Percentiles rank a stretch among this genome's conserved stretches.
Evolutionary conservation across 2,329 filamentous ascomycete genomes (phyloP).

Genomic region (Hansfordia pulvinata): DNA sequence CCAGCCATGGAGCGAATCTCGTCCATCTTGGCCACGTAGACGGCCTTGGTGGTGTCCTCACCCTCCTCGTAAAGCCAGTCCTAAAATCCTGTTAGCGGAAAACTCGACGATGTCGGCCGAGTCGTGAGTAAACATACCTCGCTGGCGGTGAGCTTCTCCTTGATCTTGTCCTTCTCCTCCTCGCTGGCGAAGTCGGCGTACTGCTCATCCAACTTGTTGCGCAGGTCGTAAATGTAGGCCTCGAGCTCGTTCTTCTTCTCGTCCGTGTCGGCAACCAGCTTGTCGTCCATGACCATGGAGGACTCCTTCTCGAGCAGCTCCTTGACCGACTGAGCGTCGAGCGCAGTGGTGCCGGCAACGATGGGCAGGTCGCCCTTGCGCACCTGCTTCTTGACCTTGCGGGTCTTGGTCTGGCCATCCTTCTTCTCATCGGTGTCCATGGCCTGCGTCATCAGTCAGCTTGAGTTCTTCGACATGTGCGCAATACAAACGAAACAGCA

Average conservation of each 20-base stretch:
- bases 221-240: constrained; percentile 91
- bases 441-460: constrained; percentile 23
- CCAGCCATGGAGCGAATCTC: constrained; percentile 86
- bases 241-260: constrained; percentile 99
- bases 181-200: constrained; percentile 83
- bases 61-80: constrained; percentile 98
- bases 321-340: constrained; percentile 57
- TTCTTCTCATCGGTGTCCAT: constrained; percentile 74
- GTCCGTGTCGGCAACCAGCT: constrained; percentile 93
- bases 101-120: constrained; percentile 8
- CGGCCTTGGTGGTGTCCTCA: constrained; percentile 83
- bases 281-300: constrained; percentile 93
- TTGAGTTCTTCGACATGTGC: no score
- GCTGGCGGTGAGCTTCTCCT: constrained; percentile 65
- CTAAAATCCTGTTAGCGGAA: constrained; percentile 30
- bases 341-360: constrained; percentile 65
- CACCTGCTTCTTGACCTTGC: constrained; percentile 99
- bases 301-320: constrained; percentile 69
- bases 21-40: constrained; percentile 90
- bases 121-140: constrained; percentile 52
- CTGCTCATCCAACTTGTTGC: constrained; percentile 86
- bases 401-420: constrained; percentile 59
- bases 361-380: constrained; percentile 93
- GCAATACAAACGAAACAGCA: constrained; percentile 1
- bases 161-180: constrained; percentile 81